Base-by-base conservation (phyloP, 2,329 filamentous ascomycete species). In the Plenodomus biglobosus region DNA sequence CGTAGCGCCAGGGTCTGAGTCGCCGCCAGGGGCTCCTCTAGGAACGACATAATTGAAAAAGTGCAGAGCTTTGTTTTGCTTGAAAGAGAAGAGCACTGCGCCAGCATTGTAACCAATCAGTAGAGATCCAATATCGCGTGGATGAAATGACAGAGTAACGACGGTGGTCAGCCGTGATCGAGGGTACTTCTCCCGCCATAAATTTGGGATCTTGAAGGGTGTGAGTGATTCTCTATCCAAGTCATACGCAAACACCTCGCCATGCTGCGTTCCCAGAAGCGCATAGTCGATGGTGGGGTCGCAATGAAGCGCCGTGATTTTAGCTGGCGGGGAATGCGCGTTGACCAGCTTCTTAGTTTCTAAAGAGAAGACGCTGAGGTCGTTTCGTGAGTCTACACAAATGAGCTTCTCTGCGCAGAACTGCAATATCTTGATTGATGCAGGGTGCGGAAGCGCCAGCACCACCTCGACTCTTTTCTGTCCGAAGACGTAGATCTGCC, bases 231-330 rank as follows among this genome's bases (percentile, higher is more conserved):
- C 85, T 50, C 92, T 82, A 66, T 97, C 94, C 46, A 99, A 78
- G 69, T 99, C 94, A 68, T 92, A 99, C n/a, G 90, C 90, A 50
- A 92, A 80, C 10, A 97, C 79, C 48, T 97, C 92, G 51, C 92
- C 91, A 64, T 82, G 88, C 55, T 88, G 84, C 53, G 91, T 76
- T 11, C 91, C 94, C 38, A 97, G 77, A 53, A 99, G 87, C 32
- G 87, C 90, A 84, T 95, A 99, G 71, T 99, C 94, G 51, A 99
- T 78, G 75, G 90, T 89, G 0, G 92, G 90, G 68, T 99, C 94
- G 7, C 88, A 91, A 48, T 87, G 80, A 62, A 97, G 69, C 24
- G 83, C 81, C 13, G 84, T 85, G 17, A 92, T 88, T 40, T 85
- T 80, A 5, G 90, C 91, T 0, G 90, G 88, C 8, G 90, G 86